These are phyloP conservation scores for Clitopilus hobsonii DNA, from an alignment of 768 basidiomycete genomes.

Conservation along the genomic window DNA sequence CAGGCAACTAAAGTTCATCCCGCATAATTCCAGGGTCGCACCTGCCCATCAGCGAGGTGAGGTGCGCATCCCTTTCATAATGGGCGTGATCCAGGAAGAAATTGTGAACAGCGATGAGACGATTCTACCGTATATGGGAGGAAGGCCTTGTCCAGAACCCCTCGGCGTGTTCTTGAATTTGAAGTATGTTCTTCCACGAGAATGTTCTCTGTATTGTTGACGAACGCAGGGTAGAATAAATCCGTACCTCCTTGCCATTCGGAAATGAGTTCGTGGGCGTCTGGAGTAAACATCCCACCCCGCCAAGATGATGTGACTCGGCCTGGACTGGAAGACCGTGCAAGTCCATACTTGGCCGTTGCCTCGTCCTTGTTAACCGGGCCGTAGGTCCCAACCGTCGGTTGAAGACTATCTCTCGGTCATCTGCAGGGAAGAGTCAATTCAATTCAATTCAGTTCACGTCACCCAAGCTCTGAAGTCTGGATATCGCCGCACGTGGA, in stretches of 20 bases:
- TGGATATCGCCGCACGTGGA: too few species aligned
- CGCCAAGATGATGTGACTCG: neutral
- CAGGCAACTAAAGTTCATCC: slow-evolving; percentile 1
- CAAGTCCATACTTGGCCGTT: too few species aligned
- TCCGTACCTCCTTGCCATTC: neutral
- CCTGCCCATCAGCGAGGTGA: too few species aligned
- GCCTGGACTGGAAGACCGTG: neutral
- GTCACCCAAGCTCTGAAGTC: too few species aligned
- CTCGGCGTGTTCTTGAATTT: neutral
- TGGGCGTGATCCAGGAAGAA: too few species aligned
- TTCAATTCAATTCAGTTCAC: neutral
- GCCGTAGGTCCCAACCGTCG: neutral
- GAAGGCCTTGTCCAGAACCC: neutral
- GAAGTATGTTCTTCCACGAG: neutral
- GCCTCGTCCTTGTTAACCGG: neutral
- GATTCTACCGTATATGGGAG: neutral
- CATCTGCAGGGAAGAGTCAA: neutral
- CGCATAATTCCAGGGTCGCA: neutral
- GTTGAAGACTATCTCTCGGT: neutral
- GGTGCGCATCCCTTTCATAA: neutral
- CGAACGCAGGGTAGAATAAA: neutral
- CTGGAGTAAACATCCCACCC: neutral
- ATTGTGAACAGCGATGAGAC: too few species aligned
- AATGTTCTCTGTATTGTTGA: neutral
- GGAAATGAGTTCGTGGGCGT: neutral